Evolutionary conservation across 306 rosid genomes (phyloP), one percentile per base, ranked within the genome.

Genomic region (Medicago lupulina): DNA sequence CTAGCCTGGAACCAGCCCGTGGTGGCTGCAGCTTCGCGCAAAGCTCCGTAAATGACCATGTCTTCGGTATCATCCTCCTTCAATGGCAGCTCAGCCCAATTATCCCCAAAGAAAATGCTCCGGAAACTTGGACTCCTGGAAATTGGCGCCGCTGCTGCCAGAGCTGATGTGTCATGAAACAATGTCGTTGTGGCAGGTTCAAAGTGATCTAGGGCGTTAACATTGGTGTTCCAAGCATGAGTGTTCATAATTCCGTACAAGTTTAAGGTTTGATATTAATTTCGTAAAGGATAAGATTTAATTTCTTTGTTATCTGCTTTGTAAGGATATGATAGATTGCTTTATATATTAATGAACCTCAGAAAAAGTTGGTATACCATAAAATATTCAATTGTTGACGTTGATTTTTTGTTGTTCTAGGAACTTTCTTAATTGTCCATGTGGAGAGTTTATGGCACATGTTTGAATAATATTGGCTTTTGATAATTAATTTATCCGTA

Each of bases 31-130:
- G 84, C 86, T 34, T 83, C 83, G 1, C 19, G 40, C 34, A 83
- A 76, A 0, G 72, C 68, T 0, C 73, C 62, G 13, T 71, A 75
- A 76, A 83, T 70, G 0, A 83, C 76, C 86, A 83, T 83, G 71
- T 83, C 86, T 0, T 83, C 76, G 0, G 81, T 6, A 57, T 79
- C 84, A 9, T 83, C 61, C 75, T 79, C 86, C 60, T 83, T 83
- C 40, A 79, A 9, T 0, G 84, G 86, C 23, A 79, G 76, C 67
- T 79, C 83, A 0, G 67, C 77, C 83, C 84, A 79, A 14, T 50
- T 79, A 67, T 83, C 81, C 7, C 76, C 60, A 43, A 65, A 10
- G 60, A 83, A 79, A 41, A 79, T 55, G 64, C 70, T 71, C 3
- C 54, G 7, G 17, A 63, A 70, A 75, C 83, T 79, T 0, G 79